Conservation (phyloP, 2,329 filamentous ascomycete species). For the Hypoxylon sp. region DNA sequence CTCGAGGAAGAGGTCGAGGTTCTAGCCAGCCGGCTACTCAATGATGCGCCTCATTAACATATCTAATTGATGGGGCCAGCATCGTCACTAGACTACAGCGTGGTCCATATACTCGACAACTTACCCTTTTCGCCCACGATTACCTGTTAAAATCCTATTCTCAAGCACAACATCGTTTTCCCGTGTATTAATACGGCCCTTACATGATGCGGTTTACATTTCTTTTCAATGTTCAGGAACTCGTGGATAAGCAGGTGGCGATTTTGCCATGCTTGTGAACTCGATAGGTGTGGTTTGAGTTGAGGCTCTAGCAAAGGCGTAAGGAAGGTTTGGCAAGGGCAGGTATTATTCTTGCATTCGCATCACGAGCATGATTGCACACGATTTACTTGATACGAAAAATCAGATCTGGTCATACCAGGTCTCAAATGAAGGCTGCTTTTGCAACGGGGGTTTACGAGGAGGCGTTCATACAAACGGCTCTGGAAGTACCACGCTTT, state of each 20-base stretch:
- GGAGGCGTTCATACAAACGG: slow-evolving; percentile 22
- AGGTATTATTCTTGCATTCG: slow-evolving; percentile 49
- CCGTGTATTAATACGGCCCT: slow-evolving; percentile 51
- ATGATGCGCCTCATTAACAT: slow-evolving; percentile 32
- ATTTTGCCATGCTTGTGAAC: slow-evolving; percentile 48
- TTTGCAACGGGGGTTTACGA: slow-evolving; percentile 13
- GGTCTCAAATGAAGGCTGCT: slow-evolving; percentile 29
- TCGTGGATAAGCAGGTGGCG: slow-evolving; percentile 47
- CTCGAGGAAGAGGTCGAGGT: slow-evolving; percentile 54
- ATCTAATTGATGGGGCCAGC: slow-evolving; percentile 8
- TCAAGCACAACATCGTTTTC: slow-evolving; percentile 29
- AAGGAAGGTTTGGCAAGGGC: slow-evolving; percentile 48
- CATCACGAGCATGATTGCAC: slow-evolving; percentile 41
- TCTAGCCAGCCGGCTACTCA: slow-evolving; percentile 46
- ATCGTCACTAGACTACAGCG: slow-evolving; percentile 1
- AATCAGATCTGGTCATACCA: slow-evolving; percentile 25
- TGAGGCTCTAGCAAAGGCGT: slow-evolving; percentile 51
- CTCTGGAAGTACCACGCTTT: slow-evolving; percentile 13
- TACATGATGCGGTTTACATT: slow-evolving; percentile 46
- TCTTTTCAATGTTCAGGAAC: slow-evolving; percentile 47
- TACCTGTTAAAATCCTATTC: slow-evolving; percentile 2
- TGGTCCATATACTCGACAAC: slow-evolving; percentile 3
- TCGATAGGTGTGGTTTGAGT: slow-evolving; percentile 43
- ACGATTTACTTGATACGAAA: slow-evolving; percentile 40
- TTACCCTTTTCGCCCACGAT: slow-evolving; percentile 12